A percentile compares a stretch with the other conserved stretches of the same genome.
phyloP scores from a whole-genome alignment of 768 basidiomycete genomes.

The Trametes cubensis region DNA sequence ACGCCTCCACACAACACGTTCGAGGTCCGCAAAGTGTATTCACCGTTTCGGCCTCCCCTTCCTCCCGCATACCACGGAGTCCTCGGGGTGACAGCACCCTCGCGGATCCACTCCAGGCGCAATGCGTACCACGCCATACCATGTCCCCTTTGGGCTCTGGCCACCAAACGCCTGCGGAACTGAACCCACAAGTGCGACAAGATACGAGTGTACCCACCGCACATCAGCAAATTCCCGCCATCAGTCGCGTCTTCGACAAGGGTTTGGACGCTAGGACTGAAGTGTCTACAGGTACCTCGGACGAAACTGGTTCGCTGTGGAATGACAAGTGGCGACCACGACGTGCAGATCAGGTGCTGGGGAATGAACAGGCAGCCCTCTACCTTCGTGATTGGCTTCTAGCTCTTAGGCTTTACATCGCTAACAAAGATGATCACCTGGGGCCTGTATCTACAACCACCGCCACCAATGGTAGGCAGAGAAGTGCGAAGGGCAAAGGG shows the following conservation, averaged over 20 bases:
- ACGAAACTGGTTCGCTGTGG: conserved; percentile 56
- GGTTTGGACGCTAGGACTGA: neutral
- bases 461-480: conserved; percentile 15
- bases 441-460: neutral
- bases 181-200: neutral
- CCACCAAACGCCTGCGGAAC: neutral
- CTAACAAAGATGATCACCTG: neutral
- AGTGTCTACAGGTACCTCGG: neutral
- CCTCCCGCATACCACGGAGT: neutral
- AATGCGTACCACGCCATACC: no score
- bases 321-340: conserved; percentile 75
- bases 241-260: conserved; percentile 15
- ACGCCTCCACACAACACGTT: conserved; percentile 57
- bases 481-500: conserved; percentile 26
- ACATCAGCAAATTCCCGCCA: conserved; percentile 24
- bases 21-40: conserved; percentile 56
- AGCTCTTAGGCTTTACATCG: conserved; percentile 64
- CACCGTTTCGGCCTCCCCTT: conserved; percentile 12
- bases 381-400: conserved; percentile 81
- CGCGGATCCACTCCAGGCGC: neutral
- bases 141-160: neutral
- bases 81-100: neutral
- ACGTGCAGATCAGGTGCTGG: conserved; percentile 73
- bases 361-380: conserved; percentile 69
- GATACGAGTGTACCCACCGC: neutral